A percentile compares a stretch with the other conserved stretches of the same genome.
Evolutionary conservation across 2,329 filamentous ascomycete species (phyloP).

Genomic region (Nakataea oryzae): DNA sequence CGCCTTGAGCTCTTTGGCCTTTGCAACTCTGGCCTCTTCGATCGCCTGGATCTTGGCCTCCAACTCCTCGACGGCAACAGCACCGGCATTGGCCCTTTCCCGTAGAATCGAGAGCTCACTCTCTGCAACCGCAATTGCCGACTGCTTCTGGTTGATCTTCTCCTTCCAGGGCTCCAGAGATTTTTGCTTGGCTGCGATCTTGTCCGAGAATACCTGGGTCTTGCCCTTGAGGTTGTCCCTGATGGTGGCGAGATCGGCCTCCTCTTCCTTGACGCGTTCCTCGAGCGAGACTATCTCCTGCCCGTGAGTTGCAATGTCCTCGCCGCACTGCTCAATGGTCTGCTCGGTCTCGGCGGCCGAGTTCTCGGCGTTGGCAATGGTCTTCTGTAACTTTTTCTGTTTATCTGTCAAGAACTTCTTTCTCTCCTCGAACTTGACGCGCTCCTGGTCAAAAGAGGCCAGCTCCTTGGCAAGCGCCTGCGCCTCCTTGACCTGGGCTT

Average conservation of each 20-base stretch:
- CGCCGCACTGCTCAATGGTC: slow-evolving; percentile 64
- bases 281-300: slow-evolving; percentile 71
- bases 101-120: slow-evolving; percentile 87
- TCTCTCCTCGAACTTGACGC: slow-evolving; percentile 96
- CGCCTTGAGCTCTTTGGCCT: slow-evolving; percentile 63
- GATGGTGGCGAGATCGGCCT: slow-evolving; percentile 72
- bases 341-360: slow-evolving; percentile 65
- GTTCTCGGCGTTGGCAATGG: slow-evolving; percentile 66
- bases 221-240: slow-evolving; percentile 87
- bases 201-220: slow-evolving; percentile 85
- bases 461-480: slow-evolving; percentile 77
- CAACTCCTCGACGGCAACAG: slow-evolving; percentile 73
- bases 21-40: slow-evolving; percentile 59
- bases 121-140: slow-evolving; percentile 84
- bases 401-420: slow-evolving; percentile 87
- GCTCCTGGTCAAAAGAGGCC: slow-evolving; percentile 89
- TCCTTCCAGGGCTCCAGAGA: slow-evolving; percentile 92
- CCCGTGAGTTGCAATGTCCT: slow-evolving; percentile 68
- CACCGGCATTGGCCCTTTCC: slow-evolving; percentile 81
- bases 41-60: slow-evolving; percentile 68
- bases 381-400: slow-evolving; percentile 89
- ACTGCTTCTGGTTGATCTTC: slow-evolving; percentile 94
- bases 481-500: slow-evolving; percentile 69
- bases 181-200: slow-evolving; percentile 88
- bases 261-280: slow-evolving; percentile 63